Conservation (phyloP, 495 filamentous ascomycete genomes). For the Trichoderma asperelloides region DNA sequence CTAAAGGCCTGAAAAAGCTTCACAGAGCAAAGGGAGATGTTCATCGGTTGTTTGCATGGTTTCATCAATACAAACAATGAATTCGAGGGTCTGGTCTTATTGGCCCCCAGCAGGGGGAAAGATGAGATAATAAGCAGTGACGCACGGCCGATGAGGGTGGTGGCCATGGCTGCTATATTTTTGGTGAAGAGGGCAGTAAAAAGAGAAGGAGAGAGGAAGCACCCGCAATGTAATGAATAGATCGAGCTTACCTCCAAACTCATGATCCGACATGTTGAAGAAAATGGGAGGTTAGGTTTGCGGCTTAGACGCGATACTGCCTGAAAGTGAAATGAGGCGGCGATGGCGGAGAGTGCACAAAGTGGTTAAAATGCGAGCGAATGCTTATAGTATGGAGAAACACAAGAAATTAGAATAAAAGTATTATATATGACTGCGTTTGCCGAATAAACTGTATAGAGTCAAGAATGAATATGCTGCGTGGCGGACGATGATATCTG, state of each 20-base stretch:
- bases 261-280: constrained; percentile 77
- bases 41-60: not conserved
- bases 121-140: not conserved
- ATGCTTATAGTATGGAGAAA: not conserved
- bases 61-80: not conserved
- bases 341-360: not conserved
- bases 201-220: not conserved
- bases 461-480: not conserved
- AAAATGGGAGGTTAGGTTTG: not conserved
- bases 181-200: not conserved
- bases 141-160: not conserved
- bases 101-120: not conserved
- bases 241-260: constrained; percentile 60
- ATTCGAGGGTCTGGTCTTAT: not conserved
- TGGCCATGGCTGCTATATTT: not conserved
- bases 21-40: not conserved
- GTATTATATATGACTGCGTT: not conserved
- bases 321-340: not conserved
- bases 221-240: not conserved
- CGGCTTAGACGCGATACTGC: not conserved
- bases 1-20: not conserved
- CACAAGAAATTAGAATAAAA: not conserved
- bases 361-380: not conserved
- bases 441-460: too few relatives aligned
- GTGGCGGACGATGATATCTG: not conserved